These are phyloP conservation scores for Neurospora sp. DNA, from an alignment of 495 filamentous ascomycete species.

Conservation along the genomic window DNA sequence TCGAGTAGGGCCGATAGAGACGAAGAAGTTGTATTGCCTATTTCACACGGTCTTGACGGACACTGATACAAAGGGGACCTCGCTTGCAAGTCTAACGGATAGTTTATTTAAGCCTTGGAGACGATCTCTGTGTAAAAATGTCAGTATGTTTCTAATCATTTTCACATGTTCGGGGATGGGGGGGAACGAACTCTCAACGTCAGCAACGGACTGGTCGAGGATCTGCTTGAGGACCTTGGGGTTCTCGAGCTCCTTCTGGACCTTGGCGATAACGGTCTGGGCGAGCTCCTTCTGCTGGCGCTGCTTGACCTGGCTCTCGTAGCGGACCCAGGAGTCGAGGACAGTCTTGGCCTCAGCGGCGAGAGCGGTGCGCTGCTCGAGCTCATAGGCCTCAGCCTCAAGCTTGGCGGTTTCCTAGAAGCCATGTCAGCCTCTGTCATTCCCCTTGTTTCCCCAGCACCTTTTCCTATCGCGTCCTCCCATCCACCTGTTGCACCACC, in stretches of 20 bases:
- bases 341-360: slow-evolving; percentile 88
- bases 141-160: slow-evolving; percentile 11
- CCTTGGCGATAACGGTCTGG: slow-evolving; percentile 85
- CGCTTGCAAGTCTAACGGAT: slow-evolving; percentile 27
- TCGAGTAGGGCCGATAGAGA: background rate
- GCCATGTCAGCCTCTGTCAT: slow-evolving; percentile 6
- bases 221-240: slow-evolving; percentile 92
- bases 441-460: background rate
- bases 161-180: background rate
- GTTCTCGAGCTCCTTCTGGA: slow-evolving; percentile 95
- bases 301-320: slow-evolving; percentile 97
- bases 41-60: slow-evolving; percentile 36
- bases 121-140: slow-evolving; percentile 35
- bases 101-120: slow-evolving; percentile 38
- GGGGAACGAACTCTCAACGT: slow-evolving; percentile 82
- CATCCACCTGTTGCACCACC: background rate
- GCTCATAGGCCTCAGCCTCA: slow-evolving; percentile 90
- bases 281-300: slow-evolving; percentile 95
- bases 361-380: slow-evolving; percentile 87
- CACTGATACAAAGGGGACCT: slow-evolving; percentile 39
- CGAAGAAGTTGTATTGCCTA: slow-evolving; percentile 29
- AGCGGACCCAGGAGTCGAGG: slow-evolving; percentile 96
- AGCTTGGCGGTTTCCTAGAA: slow-evolving; percentile 87
- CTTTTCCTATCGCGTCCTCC: background rate
- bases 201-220: slow-evolving; percentile 84